These are phyloP conservation scores for Sphagnum fallax DNA, from an alignment of 228 moss, liverwort and hornwort species.

Conservation along the genomic window DNA sequence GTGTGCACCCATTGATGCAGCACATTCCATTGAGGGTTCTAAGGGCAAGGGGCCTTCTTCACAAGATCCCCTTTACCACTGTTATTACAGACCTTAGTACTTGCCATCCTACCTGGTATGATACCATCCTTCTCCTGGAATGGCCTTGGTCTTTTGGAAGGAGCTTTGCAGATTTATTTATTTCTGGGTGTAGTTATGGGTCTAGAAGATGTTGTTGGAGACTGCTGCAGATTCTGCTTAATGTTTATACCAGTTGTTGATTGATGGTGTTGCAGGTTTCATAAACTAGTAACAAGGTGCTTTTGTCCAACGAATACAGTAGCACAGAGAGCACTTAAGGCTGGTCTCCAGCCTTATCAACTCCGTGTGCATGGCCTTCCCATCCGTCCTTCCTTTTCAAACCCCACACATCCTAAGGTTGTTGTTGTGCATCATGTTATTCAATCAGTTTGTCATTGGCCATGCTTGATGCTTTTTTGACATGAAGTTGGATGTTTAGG, in stretches of 20 bases:
- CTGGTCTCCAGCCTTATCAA: conserved; percentile 78
- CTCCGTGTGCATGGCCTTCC: conserved; percentile 86
- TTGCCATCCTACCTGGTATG: conserved; percentile 96
- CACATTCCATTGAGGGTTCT: conserved; percentile 91
- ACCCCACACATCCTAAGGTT: conserved; percentile 73
- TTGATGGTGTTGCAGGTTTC: conserved; percentile 57
- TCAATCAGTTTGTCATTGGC: neutral
- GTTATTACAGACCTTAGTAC: conserved; percentile 94
- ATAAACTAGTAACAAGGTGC: conserved; percentile 79
- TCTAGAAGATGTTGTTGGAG: no score
- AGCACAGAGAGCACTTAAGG: conserved; percentile 76
- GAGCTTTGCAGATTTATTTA: no score
- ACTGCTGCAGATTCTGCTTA: neutral
- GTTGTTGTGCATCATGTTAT: neutral
- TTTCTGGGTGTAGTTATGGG: no score
- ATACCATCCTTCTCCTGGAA: neutral
- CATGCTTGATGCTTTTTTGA: neutral
- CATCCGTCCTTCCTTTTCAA: conserved; percentile 76
- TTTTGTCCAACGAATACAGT: conserved; percentile 95
- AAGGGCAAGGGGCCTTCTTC: conserved; percentile 77
- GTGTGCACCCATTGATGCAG: conserved; percentile 99
- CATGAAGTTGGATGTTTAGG: neutral
- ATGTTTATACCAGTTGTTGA: neutral
- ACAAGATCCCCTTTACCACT: conserved; percentile 95
- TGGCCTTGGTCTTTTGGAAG: neutral